phyloP scores from a whole-genome alignment of 306 rosid species.

The Sindora glabra region DNA sequence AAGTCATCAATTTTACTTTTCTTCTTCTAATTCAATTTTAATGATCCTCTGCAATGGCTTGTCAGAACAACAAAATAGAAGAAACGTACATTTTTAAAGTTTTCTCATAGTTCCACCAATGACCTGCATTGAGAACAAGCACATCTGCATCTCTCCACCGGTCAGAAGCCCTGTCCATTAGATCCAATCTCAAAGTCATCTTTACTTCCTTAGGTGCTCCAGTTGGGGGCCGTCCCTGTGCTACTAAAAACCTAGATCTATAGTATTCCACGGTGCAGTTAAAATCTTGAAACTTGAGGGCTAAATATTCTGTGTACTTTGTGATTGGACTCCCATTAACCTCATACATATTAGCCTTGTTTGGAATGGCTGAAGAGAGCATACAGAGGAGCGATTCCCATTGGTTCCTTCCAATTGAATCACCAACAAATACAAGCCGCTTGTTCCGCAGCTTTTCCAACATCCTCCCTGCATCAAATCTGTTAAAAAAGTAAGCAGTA shows the following conservation, averaged over 20 bases:
- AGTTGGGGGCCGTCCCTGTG: conserved; percentile 69
- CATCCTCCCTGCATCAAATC: conserved; percentile 72
- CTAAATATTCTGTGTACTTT: conserved; percentile 72
- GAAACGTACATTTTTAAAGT: conserved; percentile 62
- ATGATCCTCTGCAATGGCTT: too few species aligned
- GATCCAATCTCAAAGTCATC: conserved; percentile 57
- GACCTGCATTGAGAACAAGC: conserved; percentile 78
- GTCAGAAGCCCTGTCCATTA: conserved; percentile 58
- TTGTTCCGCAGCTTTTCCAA: conserved; percentile 55
- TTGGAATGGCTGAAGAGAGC: conserved; percentile 56
- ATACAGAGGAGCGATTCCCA: conserved; percentile 93
- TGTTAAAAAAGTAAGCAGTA: too few species aligned
- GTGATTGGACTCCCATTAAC: conserved; percentile 70
- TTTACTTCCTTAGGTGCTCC: conserved; percentile 49
- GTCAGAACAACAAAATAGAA: background rate
- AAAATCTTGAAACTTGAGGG: conserved; percentile 65
- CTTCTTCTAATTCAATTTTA: too few species aligned
- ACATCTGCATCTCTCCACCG: conserved; percentile 75
- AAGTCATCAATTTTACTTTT: too few species aligned
- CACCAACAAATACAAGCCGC: conserved; percentile 84
- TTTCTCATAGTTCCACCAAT: conserved; percentile 82
- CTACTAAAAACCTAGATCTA: conserved; percentile 76
- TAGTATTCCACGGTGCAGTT: conserved; percentile 86
- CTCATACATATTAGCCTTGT: conserved; percentile 57
- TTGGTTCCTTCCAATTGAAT: conserved; percentile 89